Conservation (phyloP, 2,329 filamentous ascomycete genomes). For the Botrytis pseudocinerea region DNA sequence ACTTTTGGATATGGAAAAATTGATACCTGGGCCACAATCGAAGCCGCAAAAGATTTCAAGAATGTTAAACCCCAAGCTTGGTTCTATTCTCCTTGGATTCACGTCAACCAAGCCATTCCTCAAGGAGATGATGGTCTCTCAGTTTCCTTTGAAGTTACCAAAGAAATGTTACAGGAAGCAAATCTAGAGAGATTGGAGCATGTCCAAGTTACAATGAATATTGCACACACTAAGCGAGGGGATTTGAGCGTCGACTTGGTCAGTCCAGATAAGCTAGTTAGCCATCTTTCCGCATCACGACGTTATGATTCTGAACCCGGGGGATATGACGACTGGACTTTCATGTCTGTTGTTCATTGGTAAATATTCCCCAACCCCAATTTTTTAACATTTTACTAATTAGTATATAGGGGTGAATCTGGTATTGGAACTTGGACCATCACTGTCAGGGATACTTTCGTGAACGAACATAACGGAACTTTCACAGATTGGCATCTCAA, state of each 20-base stretch:
- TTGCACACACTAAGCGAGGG: conserved; percentile 81
- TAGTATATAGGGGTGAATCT: conserved; percentile 69
- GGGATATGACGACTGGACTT: conserved; percentile 95
- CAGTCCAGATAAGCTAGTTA: conserved; percentile 78
- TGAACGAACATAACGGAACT: conserved; percentile 73
- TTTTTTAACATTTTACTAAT: conserved; percentile 40
- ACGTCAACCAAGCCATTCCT: conserved; percentile 82
- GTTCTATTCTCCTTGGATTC: conserved; percentile 91
- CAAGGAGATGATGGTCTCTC: conserved; percentile 79
- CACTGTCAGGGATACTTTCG: conserved; percentile 78
- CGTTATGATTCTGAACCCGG: conserved; percentile 62
- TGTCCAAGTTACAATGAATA: conserved; percentile 96
- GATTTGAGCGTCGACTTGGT: conserved; percentile 90
- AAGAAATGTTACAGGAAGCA: conserved; percentile 74
- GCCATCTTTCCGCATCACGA: conserved; percentile 78
- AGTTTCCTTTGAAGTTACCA: conserved; percentile 78
- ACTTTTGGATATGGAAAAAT: conserved; percentile 95
- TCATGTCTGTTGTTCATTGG: conserved; percentile 98
- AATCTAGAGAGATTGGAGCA: conserved; percentile 90
- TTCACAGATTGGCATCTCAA: conserved; percentile 93
- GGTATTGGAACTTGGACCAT: conserved; percentile 90
- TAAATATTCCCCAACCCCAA: conserved; percentile 47
- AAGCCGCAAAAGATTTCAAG: conserved; percentile 81
- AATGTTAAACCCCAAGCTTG: conserved; percentile 94
- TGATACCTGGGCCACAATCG: conserved; percentile 81